Percentiles rank a stretch among this genome's conserved stretches.
Conservation (phyloP, 768 basidiomycete species). For the Kwoniella botswanensis region DNA sequence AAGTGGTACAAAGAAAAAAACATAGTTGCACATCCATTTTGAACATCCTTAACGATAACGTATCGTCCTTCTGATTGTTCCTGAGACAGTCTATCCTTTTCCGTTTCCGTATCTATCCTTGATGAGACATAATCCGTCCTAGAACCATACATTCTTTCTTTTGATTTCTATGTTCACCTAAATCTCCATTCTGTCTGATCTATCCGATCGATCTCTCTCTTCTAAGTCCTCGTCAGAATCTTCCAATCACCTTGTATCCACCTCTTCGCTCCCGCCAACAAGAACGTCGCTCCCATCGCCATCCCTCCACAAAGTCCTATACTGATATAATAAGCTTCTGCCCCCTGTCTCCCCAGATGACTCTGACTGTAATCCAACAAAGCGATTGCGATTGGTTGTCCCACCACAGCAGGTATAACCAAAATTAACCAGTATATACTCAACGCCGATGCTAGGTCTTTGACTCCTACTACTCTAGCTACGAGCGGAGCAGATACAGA, state of each 20-base stretch:
- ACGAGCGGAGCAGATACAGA: conserved; percentile 68
- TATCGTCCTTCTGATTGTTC: too few relatives aligned
- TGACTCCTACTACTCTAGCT: conserved; percentile 67
- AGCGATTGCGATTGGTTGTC: conserved; percentile 48
- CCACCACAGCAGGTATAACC: conserved; percentile 43
- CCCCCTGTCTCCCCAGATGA: conserved; percentile 31
- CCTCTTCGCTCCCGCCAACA: conserved; percentile 43
- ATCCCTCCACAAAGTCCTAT: conserved; percentile 47
- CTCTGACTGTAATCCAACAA: conserved; percentile 40
- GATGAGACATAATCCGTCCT: too few relatives aligned
- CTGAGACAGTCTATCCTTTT: too few relatives aligned
- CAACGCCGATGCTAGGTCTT: conserved; percentile 47
- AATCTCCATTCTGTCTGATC: too few relatives aligned
- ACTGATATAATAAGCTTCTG: conserved; percentile 45
- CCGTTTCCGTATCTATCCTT: too few relatives aligned
- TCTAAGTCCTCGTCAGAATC: conserved; percentile 21
- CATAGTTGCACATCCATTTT: too few relatives aligned
- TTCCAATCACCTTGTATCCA: conserved; percentile 46
- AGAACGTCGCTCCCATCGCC: conserved; percentile 20
- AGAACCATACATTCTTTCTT: too few relatives aligned
- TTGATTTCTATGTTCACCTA: too few relatives aligned
- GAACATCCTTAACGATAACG: too few relatives aligned
- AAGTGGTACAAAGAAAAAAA: too few relatives aligned
- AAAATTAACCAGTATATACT: conserved; percentile 48
- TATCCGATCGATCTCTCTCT: too few relatives aligned